Base-by-base conservation (phyloP, 345 rosid genomes). In the Salix dunnii region DNA sequence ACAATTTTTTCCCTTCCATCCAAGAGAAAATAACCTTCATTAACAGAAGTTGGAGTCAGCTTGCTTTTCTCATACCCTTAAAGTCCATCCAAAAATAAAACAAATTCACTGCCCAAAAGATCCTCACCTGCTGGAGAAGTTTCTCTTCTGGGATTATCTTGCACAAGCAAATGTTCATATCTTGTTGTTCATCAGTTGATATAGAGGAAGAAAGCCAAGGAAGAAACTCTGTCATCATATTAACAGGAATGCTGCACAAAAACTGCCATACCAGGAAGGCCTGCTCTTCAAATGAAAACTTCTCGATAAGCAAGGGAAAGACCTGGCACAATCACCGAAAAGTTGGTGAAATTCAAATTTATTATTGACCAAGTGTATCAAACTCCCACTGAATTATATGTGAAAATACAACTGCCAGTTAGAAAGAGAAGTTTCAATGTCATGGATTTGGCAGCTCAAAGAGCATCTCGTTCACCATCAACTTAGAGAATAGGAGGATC, bases 241-340 rank as follows among this genome's bases (percentile, higher is more conserved):
- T 88, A 68, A 89, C 92, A 78, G 97, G 95, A 86, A 92, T 88
- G 85, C 97, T 90, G 81, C 97, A 92, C 61, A 92, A 83, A 86
- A 89, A 92, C 82, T 92, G 95, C 95, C 97, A 89, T 27, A 91
- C 95, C 77, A 92, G 74, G 62, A 90, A 92, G 48, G 95, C 93
- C 79, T 92, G 97, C 85, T 92, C 97, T 78, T 74, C 85, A 76
- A 87, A 88, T 23, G 93, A 84, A 76, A 88, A 92, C 83, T 88
- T 90, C 78, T 92, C 95, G 31, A 88, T 88, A 46, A 92, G 87
- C 86, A 92, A 84, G 28, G 95, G 97, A 77, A 89, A 90, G 28
- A 92, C 93, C 93, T 92, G 85, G 74, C 35, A 71, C 69, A 31
- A 49, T 60, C 76, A 85, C 70, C 55, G 66, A 75, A 31, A 71